Evolutionary conservation across 2,329 filamentous ascomycete species (phyloP), one percentile per base, ranked within the genome.

Genomic region (Cladosporium halotolerans): DNA sequence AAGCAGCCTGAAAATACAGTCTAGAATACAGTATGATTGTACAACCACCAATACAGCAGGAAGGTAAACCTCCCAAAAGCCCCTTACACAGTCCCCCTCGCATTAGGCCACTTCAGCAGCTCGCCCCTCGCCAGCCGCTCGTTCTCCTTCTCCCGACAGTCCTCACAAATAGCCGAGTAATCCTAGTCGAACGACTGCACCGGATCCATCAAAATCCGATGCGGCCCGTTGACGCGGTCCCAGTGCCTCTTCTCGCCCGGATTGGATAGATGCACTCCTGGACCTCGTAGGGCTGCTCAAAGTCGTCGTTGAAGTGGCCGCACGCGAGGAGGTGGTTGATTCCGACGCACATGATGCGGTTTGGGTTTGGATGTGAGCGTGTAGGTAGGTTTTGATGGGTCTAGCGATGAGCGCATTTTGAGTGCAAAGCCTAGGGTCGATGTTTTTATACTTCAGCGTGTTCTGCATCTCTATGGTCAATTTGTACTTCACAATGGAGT

Each of bases 91-190:
- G 36, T 39, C 2, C 18, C 39, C 38, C 10, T 50, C 9, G 47
- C 47, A n/a, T 42, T 16, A 2, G 47, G 47, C 47, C 47, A 50
- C 16, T 50, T 34, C 23, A 50, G 10, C 16, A 23, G 14, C 18
- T 42, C 13, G 10, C 39, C n/a, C 39, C 14, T 42, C 32, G 14
- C 14, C 14, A 11, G 10, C 9, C 47, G 38, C 39, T n/a, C 31
- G 13, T 50, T 34, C 28, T 50, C 47, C 16, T 50, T 14, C 38
- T 50, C 39, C 38, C 47, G 19, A 14, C 47, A 50, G 8, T 50
- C 39, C 39, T 50, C 39, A 16, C 39, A 50, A 11, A 50, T 50
- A 6, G 47, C 38, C n/a, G 38, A 34, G 2, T 32, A 32, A 31
- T 50, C 47, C 3, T 34, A 34, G 7, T 50, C n/a, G 36, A 23